A percentile compares a stretch with the other conserved stretches of the same genome.
Evolutionary conservation across 306 rosid genomes (phyloP).

Genomic region (Gastrolobium bilobum): DNA sequence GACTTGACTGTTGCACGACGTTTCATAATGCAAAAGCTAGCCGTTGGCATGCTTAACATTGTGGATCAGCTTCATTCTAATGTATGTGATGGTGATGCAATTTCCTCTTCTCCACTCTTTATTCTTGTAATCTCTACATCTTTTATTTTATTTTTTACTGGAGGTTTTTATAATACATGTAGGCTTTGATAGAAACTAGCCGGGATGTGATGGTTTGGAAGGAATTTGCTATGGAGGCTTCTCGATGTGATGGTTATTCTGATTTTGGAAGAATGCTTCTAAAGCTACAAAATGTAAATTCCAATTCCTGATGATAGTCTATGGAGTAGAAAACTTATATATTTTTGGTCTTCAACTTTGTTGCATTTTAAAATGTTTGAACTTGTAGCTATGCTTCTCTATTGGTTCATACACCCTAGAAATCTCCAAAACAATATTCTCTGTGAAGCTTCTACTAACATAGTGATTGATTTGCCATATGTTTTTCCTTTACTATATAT

Average conservation of each 20-base stretch:
- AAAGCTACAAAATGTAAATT: slow-evolving; percentile 78
- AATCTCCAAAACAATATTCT: neutral
- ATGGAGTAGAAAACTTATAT: slow-evolving; percentile 14
- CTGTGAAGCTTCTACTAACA: neutral
- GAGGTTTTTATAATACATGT: slow-evolving; percentile 43
- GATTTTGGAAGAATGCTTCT: slow-evolving; percentile 82
- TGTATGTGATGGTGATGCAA: slow-evolving; percentile 60
- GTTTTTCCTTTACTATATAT: neutral
- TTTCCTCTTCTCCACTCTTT: slow-evolving; percentile 34
- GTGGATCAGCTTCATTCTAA: slow-evolving; percentile 80
- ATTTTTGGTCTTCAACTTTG: neutral
- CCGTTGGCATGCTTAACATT: slow-evolving; percentile 72
- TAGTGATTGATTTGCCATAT: neutral
- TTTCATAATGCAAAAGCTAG: slow-evolving; percentile 82
- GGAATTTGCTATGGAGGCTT: slow-evolving; percentile 80
- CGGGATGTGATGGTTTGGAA: slow-evolving; percentile 72
- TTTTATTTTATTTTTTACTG: slow-evolving; percentile 26
- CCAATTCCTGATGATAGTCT: slow-evolving; percentile 45
- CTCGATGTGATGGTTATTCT: slow-evolving; percentile 69
- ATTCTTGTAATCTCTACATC: slow-evolving; percentile 27
- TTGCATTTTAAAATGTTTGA: slow-evolving; percentile 13
- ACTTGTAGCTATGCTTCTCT: neutral
- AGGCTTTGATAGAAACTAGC: slow-evolving; percentile 83
- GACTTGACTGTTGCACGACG: slow-evolving; percentile 77
- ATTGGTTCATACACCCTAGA: neutral